Conservation (phyloP, 2,329 filamentous ascomycete genomes). For the Fusarium caatingaense region DNA sequence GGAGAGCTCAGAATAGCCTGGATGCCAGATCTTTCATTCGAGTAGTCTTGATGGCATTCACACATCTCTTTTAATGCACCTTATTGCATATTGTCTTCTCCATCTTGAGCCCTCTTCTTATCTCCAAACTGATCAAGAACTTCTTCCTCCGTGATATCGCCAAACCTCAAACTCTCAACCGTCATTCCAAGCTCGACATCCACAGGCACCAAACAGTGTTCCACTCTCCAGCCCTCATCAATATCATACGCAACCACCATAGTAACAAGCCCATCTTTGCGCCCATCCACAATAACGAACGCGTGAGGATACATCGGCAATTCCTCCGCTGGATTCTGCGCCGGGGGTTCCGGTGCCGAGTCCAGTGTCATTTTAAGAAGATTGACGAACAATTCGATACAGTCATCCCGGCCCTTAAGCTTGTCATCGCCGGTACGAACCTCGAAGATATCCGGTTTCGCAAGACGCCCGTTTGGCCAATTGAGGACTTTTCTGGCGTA, state of each 20-base stretch:
- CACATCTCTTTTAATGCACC: no score
- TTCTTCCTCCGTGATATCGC: neutral
- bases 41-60: no score
- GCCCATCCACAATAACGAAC: neutral
- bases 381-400: rapidly evolving
- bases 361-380: neutral
- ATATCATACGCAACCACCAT: neutral
- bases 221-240: neutral
- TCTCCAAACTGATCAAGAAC: neutral
- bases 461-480: neutral
- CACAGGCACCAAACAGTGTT: neutral
- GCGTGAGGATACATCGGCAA: neutral
- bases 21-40: no score
- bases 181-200: neutral
- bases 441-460: neutral
- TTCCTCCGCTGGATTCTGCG: neutral
- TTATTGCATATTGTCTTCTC: no score
- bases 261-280: rapidly evolving
- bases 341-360: rapidly evolving
- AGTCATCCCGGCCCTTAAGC: rapidly evolving
- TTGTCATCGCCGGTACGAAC: rapidly evolving
- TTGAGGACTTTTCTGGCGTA: neutral
- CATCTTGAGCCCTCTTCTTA: no score
- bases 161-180: neutral
- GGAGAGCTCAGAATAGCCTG: neutral